Evolutionary conservation across 2,329 filamentous ascomycete genomes (phyloP).

Genomic region (Fusarium begoniae): DNA sequence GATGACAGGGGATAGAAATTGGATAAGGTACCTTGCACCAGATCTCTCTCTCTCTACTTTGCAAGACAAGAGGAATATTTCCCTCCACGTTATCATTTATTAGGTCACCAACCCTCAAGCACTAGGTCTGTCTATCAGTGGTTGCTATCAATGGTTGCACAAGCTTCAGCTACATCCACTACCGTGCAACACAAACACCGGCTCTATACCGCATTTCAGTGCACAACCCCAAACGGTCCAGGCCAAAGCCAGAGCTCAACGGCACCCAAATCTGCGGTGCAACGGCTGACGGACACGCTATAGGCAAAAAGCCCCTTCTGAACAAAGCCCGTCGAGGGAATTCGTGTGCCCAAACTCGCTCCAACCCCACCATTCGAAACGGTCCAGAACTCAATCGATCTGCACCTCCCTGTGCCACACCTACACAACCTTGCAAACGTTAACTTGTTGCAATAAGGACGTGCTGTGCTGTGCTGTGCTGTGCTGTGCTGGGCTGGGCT

Average conservation of each 20-base stretch:
- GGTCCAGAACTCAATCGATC: constrained; percentile 45
- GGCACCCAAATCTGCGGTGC: constrained; percentile 8
- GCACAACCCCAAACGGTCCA: constrained; percentile 18
- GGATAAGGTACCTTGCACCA: not conserved
- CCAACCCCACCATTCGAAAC: constrained; percentile 38
- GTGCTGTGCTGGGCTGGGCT: not conserved
- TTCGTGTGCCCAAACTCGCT: constrained; percentile 25
- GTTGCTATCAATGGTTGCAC: not conserved
- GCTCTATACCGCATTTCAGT: constrained; percentile 2
- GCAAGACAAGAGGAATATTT: not conserved
- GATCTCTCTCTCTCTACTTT: not conserved
- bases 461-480: not conserved
- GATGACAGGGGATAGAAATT: constrained; percentile 15
- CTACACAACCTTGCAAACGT: constrained; percentile 27
- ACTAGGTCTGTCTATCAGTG: not conserved
- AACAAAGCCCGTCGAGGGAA: constrained; percentile 17
- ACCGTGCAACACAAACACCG: constrained; percentile 9
- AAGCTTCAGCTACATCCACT: not conserved
- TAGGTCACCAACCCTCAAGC: not conserved
- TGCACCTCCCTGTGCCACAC: constrained; percentile 44
- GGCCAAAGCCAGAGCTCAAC: not conserved
- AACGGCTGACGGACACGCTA: constrained; percentile 11
- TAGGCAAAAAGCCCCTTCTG: constrained; percentile 21
- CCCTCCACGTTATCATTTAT: not conserved
- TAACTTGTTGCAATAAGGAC: not conserved